phyloP scores from a whole-genome alignment of 1,284 basidiomycete genomes.

The Vanrija pseudolonga region DNA sequence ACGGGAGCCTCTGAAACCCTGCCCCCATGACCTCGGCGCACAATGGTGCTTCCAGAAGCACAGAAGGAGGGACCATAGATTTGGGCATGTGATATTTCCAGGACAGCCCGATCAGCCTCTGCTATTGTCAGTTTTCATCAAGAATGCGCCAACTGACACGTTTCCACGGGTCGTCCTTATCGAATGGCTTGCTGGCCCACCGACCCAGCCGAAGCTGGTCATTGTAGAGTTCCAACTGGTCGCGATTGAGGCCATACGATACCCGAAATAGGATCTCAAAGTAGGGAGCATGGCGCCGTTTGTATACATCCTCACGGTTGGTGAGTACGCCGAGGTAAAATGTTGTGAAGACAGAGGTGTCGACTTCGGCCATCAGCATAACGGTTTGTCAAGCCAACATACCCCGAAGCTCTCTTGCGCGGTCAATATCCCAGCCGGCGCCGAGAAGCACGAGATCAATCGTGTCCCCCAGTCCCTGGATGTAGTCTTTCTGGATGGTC shows the following conservation, averaged over 20 bases:
- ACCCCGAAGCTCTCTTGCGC: constrained; percentile 72
- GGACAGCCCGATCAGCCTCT: constrained; percentile 48
- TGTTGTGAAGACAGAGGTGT: constrained; percentile 67
- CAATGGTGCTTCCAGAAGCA: constrained; percentile 62
- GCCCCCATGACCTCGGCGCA: constrained; percentile 73
- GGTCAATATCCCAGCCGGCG: constrained; percentile 70
- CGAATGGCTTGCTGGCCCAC: constrained; percentile 33
- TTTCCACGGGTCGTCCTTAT: constrained; percentile 36
- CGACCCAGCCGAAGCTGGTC: constrained; percentile 57
- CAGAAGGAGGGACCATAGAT: constrained; percentile 56
- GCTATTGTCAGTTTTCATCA: background rate
- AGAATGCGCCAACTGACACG: constrained; percentile 19
- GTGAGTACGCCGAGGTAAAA: constrained; percentile 64
- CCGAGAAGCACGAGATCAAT: constrained; percentile 72
- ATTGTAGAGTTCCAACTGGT: constrained; percentile 66
- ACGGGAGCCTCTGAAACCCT: constrained; percentile 66
- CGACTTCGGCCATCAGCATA: constrained; percentile 52
- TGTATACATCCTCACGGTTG: constrained; percentile 24
- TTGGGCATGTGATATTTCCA: constrained; percentile 58
- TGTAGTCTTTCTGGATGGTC: constrained; percentile 70
- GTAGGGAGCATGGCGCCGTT: constrained; percentile 51
- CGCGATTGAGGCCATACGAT: constrained; percentile 66
- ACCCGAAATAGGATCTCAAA: constrained; percentile 68
- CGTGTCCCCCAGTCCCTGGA: constrained; percentile 74
- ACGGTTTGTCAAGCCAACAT: constrained; percentile 11